Conservation (phyloP, 2,329 filamentous ascomycete species). For the Rhytidhysteron rufulum region DNA sequence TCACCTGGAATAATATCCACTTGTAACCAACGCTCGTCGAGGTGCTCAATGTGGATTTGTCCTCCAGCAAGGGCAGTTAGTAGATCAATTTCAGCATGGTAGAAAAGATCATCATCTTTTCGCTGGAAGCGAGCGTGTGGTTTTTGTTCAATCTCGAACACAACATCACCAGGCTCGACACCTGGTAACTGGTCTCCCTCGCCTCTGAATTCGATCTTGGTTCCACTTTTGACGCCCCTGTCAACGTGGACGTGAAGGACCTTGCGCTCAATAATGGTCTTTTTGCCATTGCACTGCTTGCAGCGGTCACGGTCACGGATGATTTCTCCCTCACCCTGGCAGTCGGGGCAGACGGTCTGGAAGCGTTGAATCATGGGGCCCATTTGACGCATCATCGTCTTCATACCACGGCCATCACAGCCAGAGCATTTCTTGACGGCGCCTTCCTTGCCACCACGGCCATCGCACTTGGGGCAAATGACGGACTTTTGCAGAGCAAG, state of each 20-base stretch:
- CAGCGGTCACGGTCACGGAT: constrained; percentile 97
- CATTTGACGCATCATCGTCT: constrained; percentile 99
- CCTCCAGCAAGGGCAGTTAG: constrained; percentile 92
- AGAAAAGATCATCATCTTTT: constrained; percentile 93
- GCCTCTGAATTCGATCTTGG: constrained; percentile 94
- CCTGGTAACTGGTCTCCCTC: constrained; percentile 96
- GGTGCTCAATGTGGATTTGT: constrained; percentile 87
- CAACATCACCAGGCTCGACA: constrained; percentile 89
- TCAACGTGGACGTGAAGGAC: constrained; percentile 98
- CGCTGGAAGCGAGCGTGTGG: constrained; percentile 93
- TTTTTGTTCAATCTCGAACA: constrained; percentile 99
- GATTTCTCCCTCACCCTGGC: constrained; percentile 93
- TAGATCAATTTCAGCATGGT: constrained; percentile 91
- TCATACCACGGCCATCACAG: constrained; percentile 95
- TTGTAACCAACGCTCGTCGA: constrained; percentile 94
- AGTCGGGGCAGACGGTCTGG: constrained; percentile 98
- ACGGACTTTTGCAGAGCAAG: constrained; percentile 95
- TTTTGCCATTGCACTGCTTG: constrained; percentile 96
- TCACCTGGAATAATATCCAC: constrained; percentile 92
- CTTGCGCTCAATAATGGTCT: constrained; percentile 96
- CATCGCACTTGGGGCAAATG: constrained; percentile 92
- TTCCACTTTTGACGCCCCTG: constrained; percentile 85
- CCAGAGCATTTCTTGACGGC: constrained; percentile 90
- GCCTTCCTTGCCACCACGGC: constrained; percentile 92
- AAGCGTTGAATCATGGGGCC: constrained; percentile 99